Evolutionary conservation across 2,329 filamentous ascomycete species (phyloP).

Genomic region (Fusarium sp.): DNA sequence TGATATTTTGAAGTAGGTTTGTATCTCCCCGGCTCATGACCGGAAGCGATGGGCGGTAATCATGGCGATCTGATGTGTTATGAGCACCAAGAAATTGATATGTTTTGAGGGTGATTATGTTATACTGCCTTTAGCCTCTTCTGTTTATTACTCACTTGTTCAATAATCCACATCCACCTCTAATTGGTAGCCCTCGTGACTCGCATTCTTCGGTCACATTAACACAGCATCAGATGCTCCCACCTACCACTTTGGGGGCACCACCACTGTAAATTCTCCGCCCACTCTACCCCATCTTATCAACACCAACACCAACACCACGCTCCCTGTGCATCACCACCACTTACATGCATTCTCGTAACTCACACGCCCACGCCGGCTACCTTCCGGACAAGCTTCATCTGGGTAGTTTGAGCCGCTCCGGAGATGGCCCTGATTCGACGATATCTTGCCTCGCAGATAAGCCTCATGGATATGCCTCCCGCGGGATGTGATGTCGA

Average conservation of each 20-base stretch:
- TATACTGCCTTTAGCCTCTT: not conserved
- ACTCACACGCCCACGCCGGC: constrained; percentile 11
- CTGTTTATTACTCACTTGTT: not conserved
- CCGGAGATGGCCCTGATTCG: constrained; percentile 3
- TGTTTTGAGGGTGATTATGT: no score
- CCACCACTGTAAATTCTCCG: constrained; percentile 20
- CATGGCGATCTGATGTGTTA: constrained; percentile 7
- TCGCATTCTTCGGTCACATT: not conserved
- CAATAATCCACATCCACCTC: no score
- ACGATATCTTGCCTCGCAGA: constrained; percentile 31
- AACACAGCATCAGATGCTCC: not conserved
- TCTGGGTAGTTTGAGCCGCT: not conserved
- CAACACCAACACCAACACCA: constrained; percentile 26
- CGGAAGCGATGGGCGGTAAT: constrained; percentile 6
- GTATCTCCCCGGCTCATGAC: constrained; percentile 20
- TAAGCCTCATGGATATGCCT: constrained; percentile 11
- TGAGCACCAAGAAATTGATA: not conserved
- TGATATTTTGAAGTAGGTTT: not conserved
- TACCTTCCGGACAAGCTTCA: constrained; percentile 8
- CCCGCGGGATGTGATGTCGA: constrained; percentile 32
- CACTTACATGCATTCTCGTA: constrained; percentile 13
- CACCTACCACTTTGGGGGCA: constrained; percentile 42
- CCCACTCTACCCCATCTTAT: constrained; percentile 12
- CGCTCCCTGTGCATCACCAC: constrained; percentile 10
- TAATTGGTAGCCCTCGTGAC: constrained; percentile 8